Base-by-base conservation (phyloP, 345 rosid species). In the Syzygium jambos region DNA sequence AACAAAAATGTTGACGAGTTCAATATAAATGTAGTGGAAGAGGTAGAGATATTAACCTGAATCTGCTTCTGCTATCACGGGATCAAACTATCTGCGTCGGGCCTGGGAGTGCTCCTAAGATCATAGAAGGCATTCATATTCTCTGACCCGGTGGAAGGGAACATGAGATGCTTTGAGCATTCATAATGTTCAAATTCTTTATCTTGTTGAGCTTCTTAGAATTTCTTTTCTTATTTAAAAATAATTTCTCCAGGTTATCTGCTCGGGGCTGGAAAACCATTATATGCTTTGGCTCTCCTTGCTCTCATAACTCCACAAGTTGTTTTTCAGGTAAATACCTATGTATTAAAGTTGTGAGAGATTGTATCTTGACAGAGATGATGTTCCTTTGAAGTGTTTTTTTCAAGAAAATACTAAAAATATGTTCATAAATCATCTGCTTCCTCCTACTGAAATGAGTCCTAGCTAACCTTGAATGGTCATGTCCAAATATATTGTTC, bases 181-280 rank as follows among this genome's bases (percentile, higher is more conserved):
- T 46, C 46, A 53, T 30, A 16, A 51, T 29, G 27, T 30, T 52
- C 59, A 53, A 56, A 53, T 30, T 52, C 22, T 52, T 5, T 56
- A 54, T 53, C 59, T 84, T 34, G 63, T n/a, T 30, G 59, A 14
- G 14, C 86, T 84, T 53, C 59, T 84, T 5, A 38, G 61, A 53
- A 52, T 56, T 84, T 84, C 27, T 82, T 16, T 17, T 87, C 49
- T 30, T 25, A 59, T 22, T 30, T 23, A 63, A 55, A 49, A 54
- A 49, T 30, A 56, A 17, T n/a, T 78, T 13, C 55, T 65, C 82
- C 93, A 98, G 99, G 99, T 56, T 98, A 98, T 90, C 94, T 98
- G 52, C 94, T 98, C 73, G 99, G 94, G n/a, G 92, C 98, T 88
- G 99, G 98, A 25, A 98, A 98, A 94, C 96, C 99, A 68, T 95